phyloP scores from a whole-genome alignment of 768 basidiomycete genomes.

The Mycena rebaudengoi region DNA sequence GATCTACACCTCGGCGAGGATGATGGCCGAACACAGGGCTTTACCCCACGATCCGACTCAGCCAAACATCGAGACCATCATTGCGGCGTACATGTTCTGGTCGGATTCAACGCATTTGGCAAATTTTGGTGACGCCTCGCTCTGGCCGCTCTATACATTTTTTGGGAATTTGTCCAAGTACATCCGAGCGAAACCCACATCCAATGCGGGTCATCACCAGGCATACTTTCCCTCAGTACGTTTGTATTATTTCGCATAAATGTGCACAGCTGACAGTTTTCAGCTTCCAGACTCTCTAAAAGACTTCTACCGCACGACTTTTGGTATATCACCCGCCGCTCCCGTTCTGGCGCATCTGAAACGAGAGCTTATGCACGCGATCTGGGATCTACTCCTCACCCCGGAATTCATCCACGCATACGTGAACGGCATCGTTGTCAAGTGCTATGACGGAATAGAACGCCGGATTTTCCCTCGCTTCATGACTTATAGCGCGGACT shows the following conservation, averaged over 20 bases:
- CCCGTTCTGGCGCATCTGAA: slow-evolving; percentile 39
- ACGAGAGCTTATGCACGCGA: slow-evolving; percentile 41
- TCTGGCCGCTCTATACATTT: slow-evolving; percentile 23
- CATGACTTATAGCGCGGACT: slow-evolving; percentile 46
- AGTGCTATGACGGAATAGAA: slow-evolving; percentile 37
- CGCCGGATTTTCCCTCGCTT: slow-evolving; percentile 40
- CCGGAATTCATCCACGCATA: slow-evolving; percentile 38
- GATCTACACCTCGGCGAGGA: slow-evolving; percentile 21
- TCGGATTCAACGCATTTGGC: slow-evolving; percentile 34
- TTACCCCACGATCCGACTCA: slow-evolving; percentile 4
- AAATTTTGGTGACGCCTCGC: slow-evolving; percentile 20
- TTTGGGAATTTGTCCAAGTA: not conserved
- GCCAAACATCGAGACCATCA: slow-evolving; percentile 15
- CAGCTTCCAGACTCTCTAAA: slow-evolving; percentile 42
- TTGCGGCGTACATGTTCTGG: slow-evolving; percentile 33
- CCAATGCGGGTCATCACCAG: not conserved
- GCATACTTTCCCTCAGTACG: slow-evolving; percentile 41
- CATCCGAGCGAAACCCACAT: not conserved
- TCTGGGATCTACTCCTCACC: slow-evolving; percentile 37
- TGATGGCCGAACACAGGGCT: slow-evolving; percentile 17
- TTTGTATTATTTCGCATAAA: not conserved
- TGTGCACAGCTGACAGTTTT: not conserved
- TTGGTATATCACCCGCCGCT: slow-evolving; percentile 14
- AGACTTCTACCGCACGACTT: slow-evolving; percentile 27
- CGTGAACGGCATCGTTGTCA: slow-evolving; percentile 38